Base-by-base conservation (phyloP, 345 rosid species). In the Populus davidiana region DNA sequence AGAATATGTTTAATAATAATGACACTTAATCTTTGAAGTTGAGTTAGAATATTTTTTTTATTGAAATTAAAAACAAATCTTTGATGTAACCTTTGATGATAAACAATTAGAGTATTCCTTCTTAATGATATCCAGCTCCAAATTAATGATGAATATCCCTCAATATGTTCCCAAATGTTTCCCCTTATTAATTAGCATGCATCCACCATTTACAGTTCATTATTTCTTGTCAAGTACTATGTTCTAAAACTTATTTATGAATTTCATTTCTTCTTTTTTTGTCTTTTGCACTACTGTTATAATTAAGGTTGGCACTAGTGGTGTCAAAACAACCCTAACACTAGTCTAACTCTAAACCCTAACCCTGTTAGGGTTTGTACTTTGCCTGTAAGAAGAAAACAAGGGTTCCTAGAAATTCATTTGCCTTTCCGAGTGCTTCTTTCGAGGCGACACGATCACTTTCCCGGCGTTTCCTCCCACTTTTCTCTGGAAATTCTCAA, bases 401-500 rank as follows among this genome's bases (percentile, higher is more conserved):
- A 70, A 82, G 75, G 82, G 44, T 63, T 76, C 76, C 64, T 73
- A 29, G 69, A 79, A 76, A 76, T 78, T 68, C 70, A 73, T 66
- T 65, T 74, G 67, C 82, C 82, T 81, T 81, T 82, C 72, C 52
- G 56, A 73, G 59, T 50, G 80, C 72, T 71, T 78, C 66, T 83
- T 81, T 87, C 97, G 91, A 91, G 97, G 93, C 88, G 93, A 90
- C 98, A 88, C 93, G 97, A 87, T 91, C 94, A 91, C 94, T 91
- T 93, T 91, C 89, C 96, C 91, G 91, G 94, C 89, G 94, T 88
- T 89, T 93, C 90, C 91, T 93, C 97, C 94, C 89, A 90, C 85
- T 80, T 75, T 88, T 72, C 27, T 27, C 27, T 87, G 77, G 89
- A 90, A 84, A 88, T 84, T 81, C 88, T 84, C 87, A 84, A 83